A percentile compares a stretch with the other conserved stretches of the same genome.
Conservation (phyloP, 768 basidiomycete genomes). For the Kwoniella mangroviensis region DNA sequence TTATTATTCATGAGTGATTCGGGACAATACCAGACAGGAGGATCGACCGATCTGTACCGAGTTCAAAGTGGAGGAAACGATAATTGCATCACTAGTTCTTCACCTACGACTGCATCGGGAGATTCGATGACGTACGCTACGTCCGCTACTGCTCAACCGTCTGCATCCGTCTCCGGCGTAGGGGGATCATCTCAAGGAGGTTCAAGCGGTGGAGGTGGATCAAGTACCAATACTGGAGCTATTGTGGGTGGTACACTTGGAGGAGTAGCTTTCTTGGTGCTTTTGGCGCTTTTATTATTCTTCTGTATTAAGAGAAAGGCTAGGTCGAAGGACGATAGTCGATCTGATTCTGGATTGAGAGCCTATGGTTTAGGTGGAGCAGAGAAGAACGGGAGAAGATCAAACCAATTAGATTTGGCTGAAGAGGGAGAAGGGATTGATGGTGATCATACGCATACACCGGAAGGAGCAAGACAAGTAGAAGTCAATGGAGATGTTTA, state of each 20-base stretch:
- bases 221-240: slow-evolving; percentile 35
- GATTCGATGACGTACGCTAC: slow-evolving; percentile 23
- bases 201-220: slow-evolving; percentile 4
- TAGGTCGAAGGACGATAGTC: slow-evolving; percentile 24
- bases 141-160: slow-evolving; percentile 16
- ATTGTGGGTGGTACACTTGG: slow-evolving; percentile 57
- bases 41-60: slow-evolving; percentile 42
- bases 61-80: slow-evolving; percentile 37
- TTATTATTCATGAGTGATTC: slow-evolving; percentile 51
- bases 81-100: slow-evolving; percentile 41
- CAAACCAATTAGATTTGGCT: slow-evolving; percentile 19
- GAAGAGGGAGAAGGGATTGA: slow-evolving; percentile 9
- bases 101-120: slow-evolving; percentile 27
- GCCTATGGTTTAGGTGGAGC: slow-evolving; percentile 28
- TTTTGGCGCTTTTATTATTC: slow-evolving; percentile 54
- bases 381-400: slow-evolving; percentile 17
- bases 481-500: slow-evolving; percentile 21
- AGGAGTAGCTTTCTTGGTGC: slow-evolving; percentile 52
- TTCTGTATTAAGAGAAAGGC: slow-evolving; percentile 48
- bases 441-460: slow-evolving; percentile 4
- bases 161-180: slow-evolving; percentile 37
- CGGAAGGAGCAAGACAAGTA: slow-evolving; percentile 4
- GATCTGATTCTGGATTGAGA: slow-evolving; percentile 19
- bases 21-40: slow-evolving; percentile 51
- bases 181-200: slow-evolving; percentile 39